A percentile compares a stretch with the other conserved stretches of the same genome.
Evolutionary conservation across 2,329 filamentous ascomycete genomes (phyloP).

Genomic region (Knoxdaviesia capensis): DNA sequence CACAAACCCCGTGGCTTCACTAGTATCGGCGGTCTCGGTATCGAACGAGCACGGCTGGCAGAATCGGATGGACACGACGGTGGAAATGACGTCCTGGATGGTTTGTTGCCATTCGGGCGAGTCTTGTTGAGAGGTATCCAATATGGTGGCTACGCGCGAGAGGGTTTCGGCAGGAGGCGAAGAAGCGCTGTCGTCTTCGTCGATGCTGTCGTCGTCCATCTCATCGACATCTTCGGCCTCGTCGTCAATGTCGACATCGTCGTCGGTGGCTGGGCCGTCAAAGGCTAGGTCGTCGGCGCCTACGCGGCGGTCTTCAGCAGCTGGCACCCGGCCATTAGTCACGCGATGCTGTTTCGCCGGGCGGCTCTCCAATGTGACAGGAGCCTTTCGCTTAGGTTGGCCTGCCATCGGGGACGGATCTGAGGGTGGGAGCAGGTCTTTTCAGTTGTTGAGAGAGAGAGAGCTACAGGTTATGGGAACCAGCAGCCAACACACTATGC

Average conservation of each 20-base stretch:
- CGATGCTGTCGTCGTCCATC: constrained; percentile 10
- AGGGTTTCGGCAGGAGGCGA: too few species aligned
- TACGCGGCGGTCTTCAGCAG: constrained; percentile 27
- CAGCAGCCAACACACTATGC: too few species aligned
- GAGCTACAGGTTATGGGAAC: too few species aligned
- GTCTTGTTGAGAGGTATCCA: constrained; percentile 2
- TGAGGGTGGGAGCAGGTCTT: too few species aligned
- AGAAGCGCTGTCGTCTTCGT: constrained; percentile 10
- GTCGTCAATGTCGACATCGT: constrained; percentile 11
- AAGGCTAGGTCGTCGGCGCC: constrained; percentile 3
- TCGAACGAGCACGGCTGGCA: constrained; percentile 97
- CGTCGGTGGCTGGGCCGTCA: constrained; percentile 6
- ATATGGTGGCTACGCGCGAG: too few species aligned
- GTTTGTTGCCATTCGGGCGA: constrained; percentile 72
- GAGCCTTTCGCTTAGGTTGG: constrained; percentile 32
- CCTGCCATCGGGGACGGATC: constrained; percentile 17
- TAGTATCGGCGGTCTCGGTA: constrained; percentile 83
- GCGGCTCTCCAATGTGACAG: constrained; percentile 19
- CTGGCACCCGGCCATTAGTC: constrained; percentile 27
- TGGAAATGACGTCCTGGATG: constrained; percentile 82
- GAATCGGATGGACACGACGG: constrained; percentile 97
- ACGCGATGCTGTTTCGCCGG: constrained; percentile 21
- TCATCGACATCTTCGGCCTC: constrained; percentile 13
- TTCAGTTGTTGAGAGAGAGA: too few species aligned
- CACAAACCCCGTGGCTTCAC: constrained; percentile 93